A percentile compares a stretch with the other conserved stretches of the same genome.
phyloP scores from a whole-genome alignment of 139 green algal genomes.

The Chlorella sp. region DNA sequence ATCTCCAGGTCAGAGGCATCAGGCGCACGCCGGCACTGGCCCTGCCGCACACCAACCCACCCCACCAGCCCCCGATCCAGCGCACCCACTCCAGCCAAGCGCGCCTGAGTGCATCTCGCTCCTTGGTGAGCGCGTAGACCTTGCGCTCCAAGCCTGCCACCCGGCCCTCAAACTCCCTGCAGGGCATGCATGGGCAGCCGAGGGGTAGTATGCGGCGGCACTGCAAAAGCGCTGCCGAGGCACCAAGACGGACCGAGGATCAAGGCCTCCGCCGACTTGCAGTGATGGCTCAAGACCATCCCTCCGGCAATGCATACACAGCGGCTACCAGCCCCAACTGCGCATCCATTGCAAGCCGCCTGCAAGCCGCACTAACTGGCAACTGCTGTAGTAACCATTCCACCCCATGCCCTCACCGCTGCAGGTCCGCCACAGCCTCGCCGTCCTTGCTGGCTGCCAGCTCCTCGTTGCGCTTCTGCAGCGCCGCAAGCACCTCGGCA shows the following conservation, averaged over 20 bases:
- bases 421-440: conserved; percentile 55
- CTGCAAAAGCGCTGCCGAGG: no score
- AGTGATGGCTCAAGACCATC: no score
- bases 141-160: conserved; percentile 55
- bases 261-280: no score
- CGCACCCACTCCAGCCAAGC: no score
- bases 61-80: no score
- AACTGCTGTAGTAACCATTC: no score
- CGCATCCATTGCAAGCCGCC: background rate
- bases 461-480: conserved; percentile 77
- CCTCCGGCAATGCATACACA: no score
- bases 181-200: no score
- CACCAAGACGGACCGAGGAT: no score
- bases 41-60: background rate
- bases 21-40: background rate
- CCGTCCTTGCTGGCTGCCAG: conserved; percentile 60
- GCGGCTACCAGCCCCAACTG: no score
- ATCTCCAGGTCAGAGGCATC: background rate
- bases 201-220: no score
- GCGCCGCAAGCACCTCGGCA: conserved; percentile 36
- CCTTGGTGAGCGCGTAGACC: conserved; percentile 92
- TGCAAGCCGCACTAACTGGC: background rate
- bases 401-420: conserved; percentile 55
- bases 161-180: conserved; percentile 67
- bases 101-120: conserved; percentile 85